Evolutionary conservation across 331 rosid species (phyloP).

Genomic region (Prunus yedoensis): DNA sequence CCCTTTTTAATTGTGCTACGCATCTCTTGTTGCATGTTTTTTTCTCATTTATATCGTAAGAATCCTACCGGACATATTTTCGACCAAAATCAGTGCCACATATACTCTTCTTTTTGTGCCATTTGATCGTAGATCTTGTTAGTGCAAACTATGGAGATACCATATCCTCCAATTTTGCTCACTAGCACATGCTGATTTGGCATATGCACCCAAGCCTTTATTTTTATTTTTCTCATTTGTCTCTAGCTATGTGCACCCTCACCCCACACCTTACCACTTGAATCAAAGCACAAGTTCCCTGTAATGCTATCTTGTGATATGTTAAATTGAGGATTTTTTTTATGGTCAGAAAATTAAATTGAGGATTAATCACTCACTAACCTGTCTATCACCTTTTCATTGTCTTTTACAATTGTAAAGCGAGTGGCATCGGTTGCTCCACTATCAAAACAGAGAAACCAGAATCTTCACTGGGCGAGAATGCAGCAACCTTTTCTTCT

Average conservation of each 20-base stretch:
- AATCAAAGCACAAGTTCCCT: neutral
- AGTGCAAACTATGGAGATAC: too few relatives aligned
- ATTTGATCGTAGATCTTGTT: neutral
- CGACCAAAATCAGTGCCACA: neutral
- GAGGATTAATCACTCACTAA: neutral
- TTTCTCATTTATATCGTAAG: neutral
- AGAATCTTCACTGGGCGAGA: conserved; percentile 18
- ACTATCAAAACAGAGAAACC: conserved; percentile 16
- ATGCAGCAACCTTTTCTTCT: conserved; percentile 3
- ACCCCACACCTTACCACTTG: neutral
- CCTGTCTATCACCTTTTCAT: neutral
- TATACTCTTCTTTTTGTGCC: neutral
- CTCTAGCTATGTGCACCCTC: neutral
- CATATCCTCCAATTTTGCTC: neutral
- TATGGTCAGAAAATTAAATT: too few relatives aligned
- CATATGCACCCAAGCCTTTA: neutral
- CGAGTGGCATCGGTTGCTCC: neutral
- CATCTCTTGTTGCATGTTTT: neutral
- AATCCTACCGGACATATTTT: neutral
- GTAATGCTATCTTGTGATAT: neutral
- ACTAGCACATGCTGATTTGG: neutral
- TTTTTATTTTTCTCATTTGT: too few relatives aligned
- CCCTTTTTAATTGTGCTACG: neutral
- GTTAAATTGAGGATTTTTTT: neutral
- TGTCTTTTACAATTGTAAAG: conserved; percentile 9